Base-by-base conservation (phyloP, 2,329 filamentous ascomycete genomes). In the Ophiocordyceps australis region DNA sequence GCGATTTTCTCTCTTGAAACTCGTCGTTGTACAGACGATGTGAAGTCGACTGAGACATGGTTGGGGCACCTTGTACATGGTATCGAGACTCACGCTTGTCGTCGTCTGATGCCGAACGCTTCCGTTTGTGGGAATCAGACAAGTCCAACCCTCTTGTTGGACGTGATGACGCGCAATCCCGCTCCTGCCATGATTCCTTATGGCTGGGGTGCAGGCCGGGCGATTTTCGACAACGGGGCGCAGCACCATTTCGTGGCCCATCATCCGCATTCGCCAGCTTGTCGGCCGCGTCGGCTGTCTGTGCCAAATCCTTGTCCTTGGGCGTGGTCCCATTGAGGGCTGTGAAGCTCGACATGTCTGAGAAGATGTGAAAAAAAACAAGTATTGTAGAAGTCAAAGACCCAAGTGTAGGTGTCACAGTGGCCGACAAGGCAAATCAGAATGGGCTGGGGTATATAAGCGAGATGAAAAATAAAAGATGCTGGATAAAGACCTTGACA, bases 81-180 rank as follows among this genome's bases (percentile, higher is more conserved):
- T n/a, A n/a, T n/a, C n/a, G 31, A 16, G 31, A 33, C 14, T 60
- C 55, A 35, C 51, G 50, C 28, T 50, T 43, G 6, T 44, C 45
- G 29, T 73, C 73, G 20, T 56, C 46, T 5, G 75, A 79, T 23
- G 59, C 53, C 6, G 78, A 81, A 32, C 78, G 66, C 48, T 82
- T 86, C 39, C 71, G 67, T 49, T 74, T 76, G 38, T 69, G 61
- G 12, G 61, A 50, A 11, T 39, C 43, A 19, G 72, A 63, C n/a
- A 44, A 40, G 17, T 62, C 55, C 5, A 55, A 35, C 37, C 59
- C 57, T 20, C 35, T 35, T 23, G 52, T 36, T 2, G 55, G 40
- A 26, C 52, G 50, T 32, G 55, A 54, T 11, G 51, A 38, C 19
- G 52, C 41, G 27, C 56, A 47, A 4, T 65, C 61, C 21, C 54